Evolutionary conservation across 345 rosid species (phyloP).

Genomic region (Gossypium herbaceum): DNA sequence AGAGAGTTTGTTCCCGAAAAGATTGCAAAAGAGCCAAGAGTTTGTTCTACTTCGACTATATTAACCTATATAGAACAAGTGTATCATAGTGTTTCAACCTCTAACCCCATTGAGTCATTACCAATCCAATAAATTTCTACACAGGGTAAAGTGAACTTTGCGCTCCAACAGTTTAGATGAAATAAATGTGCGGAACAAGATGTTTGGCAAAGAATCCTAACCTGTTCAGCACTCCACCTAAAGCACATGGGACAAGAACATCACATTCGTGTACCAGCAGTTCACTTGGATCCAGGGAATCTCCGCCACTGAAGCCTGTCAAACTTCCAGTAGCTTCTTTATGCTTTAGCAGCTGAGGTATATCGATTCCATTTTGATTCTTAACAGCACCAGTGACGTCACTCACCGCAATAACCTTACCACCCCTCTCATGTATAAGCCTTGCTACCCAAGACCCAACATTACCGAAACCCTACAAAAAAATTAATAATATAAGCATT

Average conservation of each 20-base stretch:
- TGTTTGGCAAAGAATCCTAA: constrained; percentile 22
- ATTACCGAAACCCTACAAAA: constrained; percentile 83
- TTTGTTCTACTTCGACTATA: neutral
- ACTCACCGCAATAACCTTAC: constrained; percentile 86
- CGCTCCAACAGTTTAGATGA: neutral
- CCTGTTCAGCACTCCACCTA: constrained; percentile 96
- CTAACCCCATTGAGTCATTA: neutral
- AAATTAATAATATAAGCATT: neutral
- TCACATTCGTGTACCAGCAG: constrained; percentile 88
- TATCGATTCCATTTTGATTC: constrained; percentile 75
- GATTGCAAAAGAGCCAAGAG: neutral
- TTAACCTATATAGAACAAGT: neutral
- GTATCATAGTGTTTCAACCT: neutral
- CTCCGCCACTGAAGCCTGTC: constrained; percentile 66
- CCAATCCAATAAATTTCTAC: neutral
- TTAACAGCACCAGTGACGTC: constrained; percentile 91
- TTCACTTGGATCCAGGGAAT: constrained; percentile 57
- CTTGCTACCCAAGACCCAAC: constrained; percentile 95
- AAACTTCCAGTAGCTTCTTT: constrained; percentile 62
- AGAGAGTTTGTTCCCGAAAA: neutral
- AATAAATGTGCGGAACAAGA: neutral
- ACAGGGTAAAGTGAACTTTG: neutral
- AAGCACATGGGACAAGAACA: constrained; percentile 93
- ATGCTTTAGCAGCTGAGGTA: constrained; percentile 52
- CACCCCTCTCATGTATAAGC: constrained; percentile 86